Base-by-base conservation (phyloP, 164 flowering plant genomes). In the Dillenia turbinata region DNA sequence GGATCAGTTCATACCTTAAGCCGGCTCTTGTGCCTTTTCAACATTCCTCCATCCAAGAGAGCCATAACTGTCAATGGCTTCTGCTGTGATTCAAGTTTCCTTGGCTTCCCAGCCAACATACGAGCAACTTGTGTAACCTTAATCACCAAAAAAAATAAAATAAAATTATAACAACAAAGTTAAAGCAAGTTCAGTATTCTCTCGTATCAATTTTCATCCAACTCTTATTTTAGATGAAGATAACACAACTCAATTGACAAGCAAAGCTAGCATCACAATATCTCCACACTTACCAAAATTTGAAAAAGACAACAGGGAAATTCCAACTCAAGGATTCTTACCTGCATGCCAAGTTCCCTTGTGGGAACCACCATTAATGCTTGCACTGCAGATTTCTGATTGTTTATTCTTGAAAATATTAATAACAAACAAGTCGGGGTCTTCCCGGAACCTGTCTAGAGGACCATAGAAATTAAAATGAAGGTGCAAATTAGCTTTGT, bases 361-460 rank as follows among this genome's bases (percentile, higher is more conserved):
- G 95, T 94, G 22, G 98, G 98, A 33, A 94, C 96, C 59, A 94
- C 85, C 49, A 94, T 83, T 47, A 91, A 65, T 44, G 95, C 98
- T 79, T 91, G 97, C 48, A 94, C 90, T 54, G 86, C 71, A 56
- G 93, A 83, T 66, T 84, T 78, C 63, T 75, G 75, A 59, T 80
- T 49, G 67, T 79, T 79, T 64, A 94, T 60, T 10, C 77, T 70
- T 10, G 98, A 86, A 70, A 82, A 84, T 68, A 91, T 78, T 66
- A 78, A 61, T 13, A 91, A 68, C n/a, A 94, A 82, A 75, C 89
- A 94, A 0, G 98, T 85, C 52, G 91, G 78, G 12, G 98, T 94
- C 87, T 94, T 94, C 77, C 97, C 97, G 19, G 98, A 90, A 78
- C 98, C 98, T 87, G 98, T 94, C 98, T 94, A 85, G 59, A 82